Evolutionary conservation across 2,329 filamentous ascomycete species (phyloP).

Genomic region (Pochonia chlamydosporia): DNA sequence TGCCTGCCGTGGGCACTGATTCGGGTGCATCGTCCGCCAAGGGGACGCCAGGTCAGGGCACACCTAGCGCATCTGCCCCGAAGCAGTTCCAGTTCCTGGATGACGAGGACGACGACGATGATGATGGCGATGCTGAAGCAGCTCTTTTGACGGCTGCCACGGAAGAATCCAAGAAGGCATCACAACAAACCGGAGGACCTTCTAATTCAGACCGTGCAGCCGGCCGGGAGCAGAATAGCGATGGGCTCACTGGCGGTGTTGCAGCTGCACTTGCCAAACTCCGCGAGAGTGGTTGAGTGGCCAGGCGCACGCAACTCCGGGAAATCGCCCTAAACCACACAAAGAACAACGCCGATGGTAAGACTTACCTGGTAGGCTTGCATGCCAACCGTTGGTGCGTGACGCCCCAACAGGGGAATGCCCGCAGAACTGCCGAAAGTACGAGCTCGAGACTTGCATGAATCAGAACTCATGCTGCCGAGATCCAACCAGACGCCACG

Average conservation of each 20-base stretch:
- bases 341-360: neutral
- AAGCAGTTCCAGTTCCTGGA: slow-evolving; percentile 33
- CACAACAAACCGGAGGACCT: slow-evolving; percentile 19
- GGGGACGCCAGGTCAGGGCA: slow-evolving; percentile 1
- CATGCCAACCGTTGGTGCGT: neutral
- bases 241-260: slow-evolving; percentile 50
- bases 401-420: neutral
- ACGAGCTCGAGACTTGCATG: neutral
- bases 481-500: neutral
- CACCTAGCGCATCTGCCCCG: slow-evolving; percentile 7
- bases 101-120: slow-evolving; percentile 39
- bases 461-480: neutral
- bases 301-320: neutral
- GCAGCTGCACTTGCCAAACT: slow-evolving; percentile 56
- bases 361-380: neutral
- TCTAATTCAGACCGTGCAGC: slow-evolving; percentile 9
- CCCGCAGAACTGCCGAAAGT: slow-evolving; percentile 8
- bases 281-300: slow-evolving; percentile 35
- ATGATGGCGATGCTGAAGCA: slow-evolving; percentile 39
- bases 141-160: slow-evolving; percentile 38
- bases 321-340: neutral
- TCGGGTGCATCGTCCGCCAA: slow-evolving; percentile 6
- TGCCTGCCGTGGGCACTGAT: slow-evolving; percentile 17
- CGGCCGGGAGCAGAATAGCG: slow-evolving; percentile 5
- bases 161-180: slow-evolving; percentile 38